These are phyloP conservation scores for Lentinula raphanica DNA, from an alignment of 768 basidiomycete species.

Conservation along the genomic window DNA sequence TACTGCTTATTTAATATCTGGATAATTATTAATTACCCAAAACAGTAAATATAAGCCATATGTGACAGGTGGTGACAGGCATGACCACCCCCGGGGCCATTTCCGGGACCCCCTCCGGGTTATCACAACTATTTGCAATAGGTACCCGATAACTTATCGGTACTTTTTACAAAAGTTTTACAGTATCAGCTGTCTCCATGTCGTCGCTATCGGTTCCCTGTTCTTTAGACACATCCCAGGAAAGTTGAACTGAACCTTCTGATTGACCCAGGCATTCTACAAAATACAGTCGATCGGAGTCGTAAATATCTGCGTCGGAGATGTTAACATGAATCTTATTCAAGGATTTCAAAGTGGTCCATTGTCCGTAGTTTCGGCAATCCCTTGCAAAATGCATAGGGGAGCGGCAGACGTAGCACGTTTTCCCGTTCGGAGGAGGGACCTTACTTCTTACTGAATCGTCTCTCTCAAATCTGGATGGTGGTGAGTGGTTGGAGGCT, in stretches of 20 bases:
- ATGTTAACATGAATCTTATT: neutral
- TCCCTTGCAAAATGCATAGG: neutral
- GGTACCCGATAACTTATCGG: too few species aligned
- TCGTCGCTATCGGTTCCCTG: too few species aligned
- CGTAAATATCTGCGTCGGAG: neutral
- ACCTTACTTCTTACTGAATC: neutral
- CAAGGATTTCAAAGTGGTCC: neutral
- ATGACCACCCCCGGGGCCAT: too few species aligned
- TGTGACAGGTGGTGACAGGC: too few species aligned
- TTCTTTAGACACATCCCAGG: neutral
- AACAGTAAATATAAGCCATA: too few species aligned
- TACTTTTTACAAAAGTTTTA: too few species aligned
- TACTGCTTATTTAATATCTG: too few species aligned
- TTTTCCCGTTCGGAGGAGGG: neutral
- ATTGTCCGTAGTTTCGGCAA: neutral
- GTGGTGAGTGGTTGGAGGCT: too few species aligned
- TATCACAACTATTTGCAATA: neutral
- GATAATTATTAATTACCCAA: too few species aligned
- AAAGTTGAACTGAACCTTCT: neutral
- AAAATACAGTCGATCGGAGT: neutral
- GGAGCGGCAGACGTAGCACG: neutral
- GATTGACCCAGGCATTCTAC: neutral
- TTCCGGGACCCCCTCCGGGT: too few species aligned
- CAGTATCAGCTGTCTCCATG: too few species aligned
- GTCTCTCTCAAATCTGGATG: neutral